Base-by-base conservation (phyloP, 768 basidiomycete species). In the Clavulina sp. region DNA sequence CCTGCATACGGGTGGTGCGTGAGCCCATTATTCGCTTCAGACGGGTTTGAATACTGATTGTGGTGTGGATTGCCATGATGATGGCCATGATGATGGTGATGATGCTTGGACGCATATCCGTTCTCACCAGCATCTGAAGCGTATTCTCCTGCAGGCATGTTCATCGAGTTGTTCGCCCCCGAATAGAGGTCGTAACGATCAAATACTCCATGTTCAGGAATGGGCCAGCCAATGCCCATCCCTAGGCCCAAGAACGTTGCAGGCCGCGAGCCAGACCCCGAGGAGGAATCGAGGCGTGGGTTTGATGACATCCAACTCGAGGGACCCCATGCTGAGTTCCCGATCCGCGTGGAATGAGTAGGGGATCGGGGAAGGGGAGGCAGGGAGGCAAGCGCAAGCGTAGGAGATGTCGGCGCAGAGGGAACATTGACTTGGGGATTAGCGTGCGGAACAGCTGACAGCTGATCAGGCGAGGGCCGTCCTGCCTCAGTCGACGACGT, bases 171-270 rank as follows among this genome's bases (percentile, higher is more conserved):
- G n/a, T n/a, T n/a, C n/a, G n/a, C n/a, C 31, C 50, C 49, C 28
- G 57, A 57, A 41, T 57, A 57, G 4, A 57, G 48, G 30, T 57
- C 55, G 50, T 57, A 57, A n/a, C 57, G 50, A 43, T 57, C 57
- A 23, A 57, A 34, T 16, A 56, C 52, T 30, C 49, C 54, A 49
- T 57, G 50, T 23, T 28, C 56, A 34, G 26, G 53, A 48, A 48
- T 54, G 24, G 43, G 43, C 43, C 43, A 46, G 6, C 19, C 30
- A 19, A 29, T n/a, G 34, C 34, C 34, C 13, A 13, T 9, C 13
- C 26, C 26, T n/a, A n/a, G n/a, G n/a, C n/a, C n/a, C n/a, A n/a
- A n/a, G n/a, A n/a, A n/a, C n/a, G n/a, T n/a, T n/a, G n/a, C n/a
- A 38, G 34, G 34, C 9, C 7, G 34, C 7, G 7, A 19, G 34